Evolutionary conservation across 2,329 filamentous ascomycete species (phyloP), one percentile per base, ranked within the genome.

Genomic region (Catunica adiposa): DNA sequence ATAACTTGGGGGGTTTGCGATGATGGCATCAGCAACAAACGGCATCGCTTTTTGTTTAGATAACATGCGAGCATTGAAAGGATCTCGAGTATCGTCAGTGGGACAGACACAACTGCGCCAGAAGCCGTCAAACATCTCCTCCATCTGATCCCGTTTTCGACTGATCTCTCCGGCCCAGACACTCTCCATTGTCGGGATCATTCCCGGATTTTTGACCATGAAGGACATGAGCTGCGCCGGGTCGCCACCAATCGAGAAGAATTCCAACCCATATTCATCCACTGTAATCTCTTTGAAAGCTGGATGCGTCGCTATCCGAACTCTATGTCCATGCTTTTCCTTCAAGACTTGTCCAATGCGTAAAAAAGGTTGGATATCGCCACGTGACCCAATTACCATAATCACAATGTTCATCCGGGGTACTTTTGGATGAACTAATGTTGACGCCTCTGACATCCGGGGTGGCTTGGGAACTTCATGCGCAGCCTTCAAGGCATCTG

Each of bases 181-280:
- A 0, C 83, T 83, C 59, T 86, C 79, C 23, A 89, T 69, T 1
- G 76, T 83, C 0, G 86, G 86, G 1, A 92, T 84, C 66, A 90
- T 73, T 3, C 85, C 84, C 0, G 79, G 84, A 62, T 90, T 89
- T 69, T 88, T 88, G 34, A 89, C 84, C 86, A 92, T 90, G 66
- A 89, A 90, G 0, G 84, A 82, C 86, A 90, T 90, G 1, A 92
- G 71, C 66, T 89, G 84, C 0, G 82, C 79, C 1, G 86, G 86
- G 62, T 90, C 82, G 1, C 86, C 86, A 1, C 86, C 86, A 1
- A 89, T 78, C 1, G 79, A 83, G 67, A 89, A 90, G 68, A 90
- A 90, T 62, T 90, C 86, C 0, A 90, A 72, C 0, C 80, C 83
- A 0, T 74, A 80, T 59, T 88, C 83, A 62, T 86, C 76, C 1